Percentiles rank a stretch among this genome's conserved stretches.
Conservation (phyloP, 257 asterid genomes). For the Solanum boliviense region DNA sequence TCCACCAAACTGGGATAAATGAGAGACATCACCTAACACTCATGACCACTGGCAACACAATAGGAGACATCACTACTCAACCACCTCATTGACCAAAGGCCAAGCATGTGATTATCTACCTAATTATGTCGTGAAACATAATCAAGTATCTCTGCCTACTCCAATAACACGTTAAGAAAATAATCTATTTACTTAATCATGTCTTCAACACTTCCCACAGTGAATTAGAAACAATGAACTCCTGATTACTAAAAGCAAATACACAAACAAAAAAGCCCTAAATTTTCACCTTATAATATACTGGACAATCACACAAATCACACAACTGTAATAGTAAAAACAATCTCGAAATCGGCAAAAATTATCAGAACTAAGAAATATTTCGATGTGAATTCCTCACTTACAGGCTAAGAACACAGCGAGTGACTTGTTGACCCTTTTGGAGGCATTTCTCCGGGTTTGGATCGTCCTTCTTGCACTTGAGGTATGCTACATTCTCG, state of each 20-base stretch:
- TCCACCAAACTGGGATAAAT: too few species aligned
- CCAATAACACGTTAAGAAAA: background rate
- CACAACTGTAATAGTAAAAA: background rate
- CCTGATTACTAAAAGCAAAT: background rate
- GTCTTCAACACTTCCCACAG: background rate
- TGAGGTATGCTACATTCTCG: conserved; percentile 57
- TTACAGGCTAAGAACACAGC: conserved; percentile 57
- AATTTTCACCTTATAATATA: background rate
- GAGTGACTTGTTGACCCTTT: conserved; percentile 67
- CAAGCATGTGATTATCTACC: background rate
- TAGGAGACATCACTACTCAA: background rate
- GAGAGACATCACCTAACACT: too few species aligned
- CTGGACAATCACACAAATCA: background rate
- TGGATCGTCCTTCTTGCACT: conserved; percentile 65
- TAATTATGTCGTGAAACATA: too few species aligned
- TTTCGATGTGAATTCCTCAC: background rate
- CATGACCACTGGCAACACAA: too few species aligned
- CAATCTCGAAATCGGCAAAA: background rate
- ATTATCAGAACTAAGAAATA: background rate
- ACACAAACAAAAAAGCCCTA: background rate
- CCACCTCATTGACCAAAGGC: background rate
- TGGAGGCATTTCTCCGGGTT: conserved; percentile 72
- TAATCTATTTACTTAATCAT: background rate
- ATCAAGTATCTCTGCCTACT: background rate
- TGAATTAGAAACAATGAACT: background rate